Base-by-base conservation (phyloP, 192 early-diverging fungal genomes). In the Oehlia diaphana region DNA sequence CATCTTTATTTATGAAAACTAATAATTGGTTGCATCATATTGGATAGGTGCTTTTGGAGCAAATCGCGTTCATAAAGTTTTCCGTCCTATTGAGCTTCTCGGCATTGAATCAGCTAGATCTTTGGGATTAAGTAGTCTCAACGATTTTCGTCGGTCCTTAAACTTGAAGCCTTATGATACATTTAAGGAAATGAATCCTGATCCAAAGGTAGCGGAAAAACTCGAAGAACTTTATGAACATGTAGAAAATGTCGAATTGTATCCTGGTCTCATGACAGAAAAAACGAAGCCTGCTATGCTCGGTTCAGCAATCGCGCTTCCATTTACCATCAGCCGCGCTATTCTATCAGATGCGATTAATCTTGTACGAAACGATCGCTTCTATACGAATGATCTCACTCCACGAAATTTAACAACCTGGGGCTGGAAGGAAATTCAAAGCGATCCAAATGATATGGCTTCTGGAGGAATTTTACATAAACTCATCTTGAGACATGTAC, bases 301-400 rank as follows among this genome's bases (percentile, higher is more conserved):
- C 0, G 67, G 67, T 7, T 69, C 67, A 39, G 88, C 84, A 16
- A 50, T 89, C 39, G 61, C 78, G 14, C 74, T 89, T 31, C 86
- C 86, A n/a, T 88, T 83, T 63, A 86, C 87, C 16, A 77, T 81
- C 53, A 77, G 83, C 3, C 72, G 88, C n/a, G 84, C 83, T 26
- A 89, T 89, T 72, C 50, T 89, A 2, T 80, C 79, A 58, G 88
- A 89, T 79, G 88, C 88, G 9, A 73, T 83, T 21, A 84, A 89
- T 23, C 81, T 89, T 3, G 65, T 89, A n/a, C 74, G 85, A 44
- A 87, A 88, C 53, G 88, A 89, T 79, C 83, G 88, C 21, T 89
- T 89, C 67, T 75, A 81, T 9, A 75, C 76, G 28, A 68, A 89
- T 50, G 88, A 83, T 26, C 37, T 85, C 35, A 87, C 63, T 42